phyloP scores from a whole-genome alignment of 2,329 filamentous ascomycete species.

The Zymoseptoria passerinii region DNA sequence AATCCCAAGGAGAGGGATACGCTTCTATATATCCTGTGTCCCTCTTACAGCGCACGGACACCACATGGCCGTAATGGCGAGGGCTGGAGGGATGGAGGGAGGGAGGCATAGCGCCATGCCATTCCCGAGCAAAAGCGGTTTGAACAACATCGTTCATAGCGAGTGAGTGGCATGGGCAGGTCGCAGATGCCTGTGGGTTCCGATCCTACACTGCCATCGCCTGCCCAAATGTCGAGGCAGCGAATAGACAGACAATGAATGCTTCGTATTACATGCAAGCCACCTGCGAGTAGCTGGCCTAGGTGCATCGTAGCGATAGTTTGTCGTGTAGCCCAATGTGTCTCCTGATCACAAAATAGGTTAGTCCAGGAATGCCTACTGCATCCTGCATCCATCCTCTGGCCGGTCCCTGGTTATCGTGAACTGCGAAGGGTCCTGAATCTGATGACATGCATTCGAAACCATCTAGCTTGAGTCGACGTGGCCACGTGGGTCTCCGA shows the following conservation, averaged over 20 bases:
- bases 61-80: constrained; percentile 2
- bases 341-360: background rate
- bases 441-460: background rate
- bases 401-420: background rate
- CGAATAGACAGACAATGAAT: background rate
- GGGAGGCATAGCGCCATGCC: constrained; percentile 6
- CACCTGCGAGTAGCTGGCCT: background rate
- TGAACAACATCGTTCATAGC: constrained; percentile 3
- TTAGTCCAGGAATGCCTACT: background rate
- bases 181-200: background rate
- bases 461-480: background rate
- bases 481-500: background rate
- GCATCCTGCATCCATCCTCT: background rate
- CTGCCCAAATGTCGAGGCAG: background rate
- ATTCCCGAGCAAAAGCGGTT: constrained; percentile 9
- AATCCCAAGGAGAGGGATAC: constrained; percentile 9
- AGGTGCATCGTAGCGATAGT: background rate
- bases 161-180: background rate
- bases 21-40: constrained; percentile 16
- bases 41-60: constrained; percentile 5
- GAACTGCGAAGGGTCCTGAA: background rate
- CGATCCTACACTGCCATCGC: background rate
- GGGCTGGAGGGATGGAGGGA: background rate
- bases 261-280: background rate
- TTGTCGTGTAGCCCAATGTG: background rate